Evolutionary conservation across 139 green algal species (phyloP), one percentile per base, ranked within the genome.

Genomic region (Chlamydomonas sp.): DNA sequence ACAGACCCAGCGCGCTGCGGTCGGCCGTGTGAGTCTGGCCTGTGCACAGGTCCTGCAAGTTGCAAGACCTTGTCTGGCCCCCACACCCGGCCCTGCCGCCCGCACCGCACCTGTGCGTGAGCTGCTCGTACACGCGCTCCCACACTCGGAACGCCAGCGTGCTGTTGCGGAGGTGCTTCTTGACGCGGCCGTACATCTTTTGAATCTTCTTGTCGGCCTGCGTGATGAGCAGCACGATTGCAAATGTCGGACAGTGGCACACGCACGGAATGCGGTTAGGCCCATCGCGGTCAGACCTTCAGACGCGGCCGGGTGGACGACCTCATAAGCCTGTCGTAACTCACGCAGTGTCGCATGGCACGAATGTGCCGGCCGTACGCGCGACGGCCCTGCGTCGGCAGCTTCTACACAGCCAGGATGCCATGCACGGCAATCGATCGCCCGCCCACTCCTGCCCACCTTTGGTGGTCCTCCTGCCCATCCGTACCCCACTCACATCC

Each of bases 171-270:
- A 94, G 78, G 75, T 94, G 91, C 88, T 93, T 93, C 64, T 79
- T 67, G 2, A 94, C 90, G 18, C 91, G 84, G 1, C 6, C 71
- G 49, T 85, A 86, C 88, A 92, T 87, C 5, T 87, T 86, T 84
- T 93, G 83, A 9, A 94, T 63, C 86, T 91, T 87, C 57, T 77
- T 84, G 61, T 92, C 91, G 1, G 90, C 77, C 84, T 92, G 89
- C 2, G 90, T 80, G 2, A 57, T 85, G 79, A 93, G 89, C 62
- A 88, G 86, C 67, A 93, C n/a, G n/a, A n/a, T n/a, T n/a, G n/a
- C n/a, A n/a, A n/a, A n/a, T n/a, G n/a, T n/a, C n/a, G n/a, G n/a
- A n/a, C n/a, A n/a, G n/a, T n/a, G n/a, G n/a, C n/a, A n/a, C n/a
- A n/a, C n/a, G n/a, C n/a, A n/a, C n/a, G n/a, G n/a, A n/a, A n/a